phyloP scores from a whole-genome alignment of 2,329 filamentous ascomycete genomes.

The Blastomyces silverae region DNA sequence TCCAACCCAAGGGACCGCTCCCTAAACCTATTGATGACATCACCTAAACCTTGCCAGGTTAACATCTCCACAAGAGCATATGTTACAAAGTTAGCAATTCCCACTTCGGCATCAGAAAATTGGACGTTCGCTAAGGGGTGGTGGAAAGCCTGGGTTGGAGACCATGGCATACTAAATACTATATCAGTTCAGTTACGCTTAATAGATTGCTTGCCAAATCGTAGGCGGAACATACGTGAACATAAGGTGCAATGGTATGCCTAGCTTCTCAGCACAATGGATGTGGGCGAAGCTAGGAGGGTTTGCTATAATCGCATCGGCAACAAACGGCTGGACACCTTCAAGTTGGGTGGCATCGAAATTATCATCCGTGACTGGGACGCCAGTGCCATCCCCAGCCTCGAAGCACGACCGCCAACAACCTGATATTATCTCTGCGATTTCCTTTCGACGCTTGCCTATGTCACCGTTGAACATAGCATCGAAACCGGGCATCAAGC shows the following conservation, averaged over 20 bases:
- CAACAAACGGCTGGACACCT: slow-evolving; percentile 64
- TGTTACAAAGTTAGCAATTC: slow-evolving; percentile 73
- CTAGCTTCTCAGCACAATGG: slow-evolving; percentile 71
- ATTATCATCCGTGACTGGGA: slow-evolving; percentile 47
- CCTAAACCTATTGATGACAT: slow-evolving; percentile 83
- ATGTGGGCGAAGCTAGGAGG: slow-evolving; percentile 71
- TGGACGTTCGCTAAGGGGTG: slow-evolving; percentile 81
- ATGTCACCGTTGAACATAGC: slow-evolving; percentile 71
- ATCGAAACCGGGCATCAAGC: slow-evolving; percentile 75
- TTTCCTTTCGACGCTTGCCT: slow-evolving; percentile 63
- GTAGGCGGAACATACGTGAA: slow-evolving; percentile 59
- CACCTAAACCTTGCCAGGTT: slow-evolving; percentile 86
- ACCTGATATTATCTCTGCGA: slow-evolving; percentile 71
- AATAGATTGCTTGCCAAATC: background rate
- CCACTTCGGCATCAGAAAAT: slow-evolving; percentile 65
- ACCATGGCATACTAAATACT: slow-evolving; percentile 69
- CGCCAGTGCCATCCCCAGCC: slow-evolving; percentile 59
- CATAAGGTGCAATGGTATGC: slow-evolving; percentile 75
- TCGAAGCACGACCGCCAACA: slow-evolving; percentile 85
- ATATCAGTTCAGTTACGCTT: slow-evolving; percentile 18
- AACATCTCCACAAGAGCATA: slow-evolving; percentile 85
- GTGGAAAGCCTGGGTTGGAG: slow-evolving; percentile 74
- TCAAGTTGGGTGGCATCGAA: slow-evolving; percentile 42
- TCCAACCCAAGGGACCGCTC: slow-evolving; percentile 68
- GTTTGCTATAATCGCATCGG: slow-evolving; percentile 82